Conservation (phyloP, 345 rosid species). For the Aquilaria yunnanensis region DNA sequence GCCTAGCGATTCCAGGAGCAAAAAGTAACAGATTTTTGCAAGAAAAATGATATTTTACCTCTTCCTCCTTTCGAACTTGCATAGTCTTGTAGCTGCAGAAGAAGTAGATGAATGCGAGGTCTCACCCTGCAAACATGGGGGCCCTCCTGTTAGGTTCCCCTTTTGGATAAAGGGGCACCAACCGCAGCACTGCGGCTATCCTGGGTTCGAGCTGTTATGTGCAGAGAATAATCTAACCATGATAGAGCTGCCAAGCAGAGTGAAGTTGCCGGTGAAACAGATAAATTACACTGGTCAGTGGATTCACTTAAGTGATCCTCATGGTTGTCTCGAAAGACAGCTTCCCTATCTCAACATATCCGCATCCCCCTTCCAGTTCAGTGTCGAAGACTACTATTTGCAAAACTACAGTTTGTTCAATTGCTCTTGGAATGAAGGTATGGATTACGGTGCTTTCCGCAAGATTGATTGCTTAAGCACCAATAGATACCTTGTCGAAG, state of each 20-base stretch:
- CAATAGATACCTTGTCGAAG: too few species aligned
- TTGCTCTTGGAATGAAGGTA: not conserved
- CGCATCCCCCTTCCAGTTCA: not conserved
- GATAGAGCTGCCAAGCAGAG: slow-evolving; percentile 2
- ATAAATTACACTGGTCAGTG: slow-evolving; percentile 1
- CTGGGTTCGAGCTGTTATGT: slow-evolving; percentile 6
- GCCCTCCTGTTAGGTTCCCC: not conserved
- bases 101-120: too few species aligned
- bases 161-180: not conserved
- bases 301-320: slow-evolving; percentile 3
- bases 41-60: too few species aligned
- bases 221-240: not conserved
- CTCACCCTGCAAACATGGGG: slow-evolving; percentile 4
- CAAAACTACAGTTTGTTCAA: not conserved
- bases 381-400: accelerated
- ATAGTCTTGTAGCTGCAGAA: too few species aligned
- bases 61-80: too few species aligned
- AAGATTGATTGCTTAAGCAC: too few species aligned
- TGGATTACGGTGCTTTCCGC: too few species aligned
- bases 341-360: slow-evolving; percentile 1
- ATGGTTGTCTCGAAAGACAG: slow-evolving; percentile 6
- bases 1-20: too few species aligned
- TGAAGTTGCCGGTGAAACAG: slow-evolving; percentile 4
- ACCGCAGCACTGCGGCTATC: not conserved
- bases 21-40: too few species aligned